Base-by-base conservation (phyloP, 768 basidiomycete genomes). In the Lentinula raphanica region DNA sequence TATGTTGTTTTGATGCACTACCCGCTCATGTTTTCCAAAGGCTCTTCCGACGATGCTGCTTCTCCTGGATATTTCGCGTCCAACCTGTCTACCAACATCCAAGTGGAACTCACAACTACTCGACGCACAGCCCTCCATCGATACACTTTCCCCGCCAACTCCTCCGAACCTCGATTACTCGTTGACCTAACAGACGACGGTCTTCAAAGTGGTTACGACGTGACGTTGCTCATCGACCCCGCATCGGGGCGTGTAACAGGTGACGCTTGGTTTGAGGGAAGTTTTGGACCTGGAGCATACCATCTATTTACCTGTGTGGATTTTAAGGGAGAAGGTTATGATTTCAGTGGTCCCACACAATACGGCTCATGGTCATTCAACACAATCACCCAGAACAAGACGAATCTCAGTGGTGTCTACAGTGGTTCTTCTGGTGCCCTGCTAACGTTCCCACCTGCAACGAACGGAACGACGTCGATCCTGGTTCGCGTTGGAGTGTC, bases 1-100 rank as follows among this genome's bases (percentile, higher is more conserved):
- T n/a, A n/a, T n/a, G n/a, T 39, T n/a, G 21, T 38, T 19, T 27
- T 40, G 36, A 25, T 25, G 8, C 19, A 8, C 31, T 11, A 32
- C 36, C 9, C 7, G n/a, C 29, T 35, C 28, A 25, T 13, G 3
- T 23, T 15, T 21, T 23, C 11, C 35, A 0, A 12, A 85, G 83
- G 83, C 12, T 72, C 74, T 31, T 79, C 83, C 3, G 84, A 86
- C 59, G 85, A 87, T 62, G 76, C 74, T 58, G 83, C 84, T 3
- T 80, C 82, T 15, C 86, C 85, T 0, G 86, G 86, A 49, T 87
- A 86, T 65, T 87, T 87, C 64, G 76, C 84, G 0, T 79, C 81
- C 1, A 85, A 85, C 62, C 69, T 86, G 81, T 80, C 82, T 1
- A 84, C 78, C 25, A 74, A 72, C 9, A 78, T 86, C 25, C 80